phyloP scores from a whole-genome alignment of 208 protist genomes.

The Acanthamoeba triangularis region DNA sequence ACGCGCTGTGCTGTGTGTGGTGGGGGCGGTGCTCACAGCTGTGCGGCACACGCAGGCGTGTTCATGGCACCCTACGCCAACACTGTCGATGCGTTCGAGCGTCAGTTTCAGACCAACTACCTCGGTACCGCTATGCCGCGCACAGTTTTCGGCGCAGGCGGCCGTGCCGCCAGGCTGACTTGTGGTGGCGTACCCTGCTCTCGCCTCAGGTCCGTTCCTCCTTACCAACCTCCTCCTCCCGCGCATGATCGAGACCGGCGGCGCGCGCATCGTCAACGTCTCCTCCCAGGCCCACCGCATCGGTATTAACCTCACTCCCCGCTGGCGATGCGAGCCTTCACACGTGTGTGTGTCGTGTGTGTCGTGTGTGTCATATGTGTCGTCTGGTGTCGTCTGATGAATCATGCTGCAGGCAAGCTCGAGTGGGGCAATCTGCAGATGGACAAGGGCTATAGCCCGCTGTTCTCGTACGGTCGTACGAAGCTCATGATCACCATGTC shows the following conservation, averaged over 20 bases:
- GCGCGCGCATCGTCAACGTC: slow-evolving; percentile 24
- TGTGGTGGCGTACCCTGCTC: no score
- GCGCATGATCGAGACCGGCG: background rate
- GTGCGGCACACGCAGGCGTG: slow-evolving; percentile 12
- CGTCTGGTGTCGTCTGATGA: background rate
- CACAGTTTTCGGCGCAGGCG: background rate
- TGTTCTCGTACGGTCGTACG: background rate
- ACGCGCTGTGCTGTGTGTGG: background rate
- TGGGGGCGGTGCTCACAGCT: background rate
- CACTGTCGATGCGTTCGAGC: background rate
- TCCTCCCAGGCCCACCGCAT: slow-evolving; percentile 21
- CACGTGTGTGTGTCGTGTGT: no score
- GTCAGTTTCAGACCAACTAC: slow-evolving; percentile 51
- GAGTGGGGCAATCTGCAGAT: slow-evolving; percentile 46
- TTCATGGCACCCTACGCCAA: slow-evolving; percentile 35
- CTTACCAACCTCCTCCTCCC: slow-evolving; percentile 47
- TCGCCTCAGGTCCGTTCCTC: slow-evolving; percentile 5
- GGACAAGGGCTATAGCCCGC: background rate
- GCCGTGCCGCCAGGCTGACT: background rate
- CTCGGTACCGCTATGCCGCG: background rate
- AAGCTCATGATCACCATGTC: slow-evolving; percentile 46
- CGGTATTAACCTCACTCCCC: background rate
- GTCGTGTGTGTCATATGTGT: no score
- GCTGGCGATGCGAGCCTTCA: no score
- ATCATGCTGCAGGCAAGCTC: background rate